phyloP scores from a whole-genome alignment of 768 basidiomycete genomes.

The Pholiota conissans region DNA sequence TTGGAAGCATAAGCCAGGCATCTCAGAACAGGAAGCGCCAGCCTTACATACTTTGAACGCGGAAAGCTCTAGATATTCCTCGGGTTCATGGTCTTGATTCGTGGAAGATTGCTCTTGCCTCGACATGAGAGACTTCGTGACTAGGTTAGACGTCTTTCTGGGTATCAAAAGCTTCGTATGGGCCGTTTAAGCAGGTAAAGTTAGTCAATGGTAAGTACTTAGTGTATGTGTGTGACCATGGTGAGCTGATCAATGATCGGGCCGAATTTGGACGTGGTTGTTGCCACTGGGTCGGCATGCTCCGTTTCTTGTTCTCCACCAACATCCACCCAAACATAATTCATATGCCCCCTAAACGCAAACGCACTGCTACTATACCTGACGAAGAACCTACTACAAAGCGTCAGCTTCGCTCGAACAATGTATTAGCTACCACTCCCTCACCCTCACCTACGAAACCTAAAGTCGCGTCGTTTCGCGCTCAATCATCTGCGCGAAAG shows the following conservation, averaged over 20 bases:
- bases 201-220: too few relatives aligned
- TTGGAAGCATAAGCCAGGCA: slow-evolving; percentile 24
- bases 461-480: slow-evolving; percentile 7
- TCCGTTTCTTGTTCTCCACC: background rate
- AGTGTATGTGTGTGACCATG: too few relatives aligned
- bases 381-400: background rate
- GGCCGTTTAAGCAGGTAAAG: too few relatives aligned
- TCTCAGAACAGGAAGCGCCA: background rate
- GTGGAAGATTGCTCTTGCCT: slow-evolving; percentile 12
- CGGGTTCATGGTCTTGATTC: slow-evolving; percentile 31
- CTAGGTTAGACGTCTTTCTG: background rate
- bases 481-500: background rate
- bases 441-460: background rate
- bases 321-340: background rate
- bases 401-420: slow-evolving; percentile 2
- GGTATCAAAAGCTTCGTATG: background rate
- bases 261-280: background rate
- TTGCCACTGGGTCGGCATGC: background rate
- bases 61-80: slow-evolving; percentile 51
- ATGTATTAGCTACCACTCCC: background rate
- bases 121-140: slow-evolving; percentile 11
- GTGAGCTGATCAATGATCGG: slow-evolving; percentile 1
- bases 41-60: slow-evolving; percentile 50
- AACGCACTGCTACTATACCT: background rate
- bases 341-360: slow-evolving; percentile 3